Evolutionary conservation across 345 rosid species (phyloP), one percentile per base, ranked within the genome.

Genomic region (Atalantia buxifolia): DNA sequence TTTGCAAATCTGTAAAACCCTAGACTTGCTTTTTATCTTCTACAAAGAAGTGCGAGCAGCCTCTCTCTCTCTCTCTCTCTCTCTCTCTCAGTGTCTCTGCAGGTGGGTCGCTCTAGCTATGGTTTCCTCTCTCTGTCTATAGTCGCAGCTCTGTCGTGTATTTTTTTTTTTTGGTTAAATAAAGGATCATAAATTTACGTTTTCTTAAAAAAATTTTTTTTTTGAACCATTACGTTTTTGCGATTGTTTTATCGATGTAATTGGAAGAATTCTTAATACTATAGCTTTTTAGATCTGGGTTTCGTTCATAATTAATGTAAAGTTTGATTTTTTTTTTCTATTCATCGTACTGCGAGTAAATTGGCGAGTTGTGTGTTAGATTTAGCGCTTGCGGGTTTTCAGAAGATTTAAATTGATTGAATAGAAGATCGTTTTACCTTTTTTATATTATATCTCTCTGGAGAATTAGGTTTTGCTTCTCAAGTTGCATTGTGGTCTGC

Each of bases 1-100:
- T 33, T 33, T 59, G 2, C 27, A 59, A 6, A n/a, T 66, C 48
- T 35, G 70, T 71, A 53, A 71, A 71, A 71, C 75, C 75, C 75
- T 71, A 53, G 25, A 33, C 9, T 53, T 30, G 4, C 16, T 31
- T 53, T 53, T 53, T 71, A 71, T 71, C 75, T 71, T 53, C 18
- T 1, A 27, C 60, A 21, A 19, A 22, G 33, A 30, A 18, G 53
- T n/a, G 6, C 22, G 22, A 71, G 75, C 75, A 8, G 70, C 69
- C 78, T 16, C 22, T 25, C 35, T 28, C 28, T 16, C 35, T 33
- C 0, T 4, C 35, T 33, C 35, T 33, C 35, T 33, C 5, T 33
- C 2, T 33, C 35, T 33, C 35, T 33, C 35, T 33, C 35, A 33
- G 38, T 33, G 42, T 42, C 19, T 48, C 60, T 42, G 13, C 61